Evolutionary conservation across 169 alveolate species (phyloP).

Genomic region (Eimeria nieschulzi): DNA sequence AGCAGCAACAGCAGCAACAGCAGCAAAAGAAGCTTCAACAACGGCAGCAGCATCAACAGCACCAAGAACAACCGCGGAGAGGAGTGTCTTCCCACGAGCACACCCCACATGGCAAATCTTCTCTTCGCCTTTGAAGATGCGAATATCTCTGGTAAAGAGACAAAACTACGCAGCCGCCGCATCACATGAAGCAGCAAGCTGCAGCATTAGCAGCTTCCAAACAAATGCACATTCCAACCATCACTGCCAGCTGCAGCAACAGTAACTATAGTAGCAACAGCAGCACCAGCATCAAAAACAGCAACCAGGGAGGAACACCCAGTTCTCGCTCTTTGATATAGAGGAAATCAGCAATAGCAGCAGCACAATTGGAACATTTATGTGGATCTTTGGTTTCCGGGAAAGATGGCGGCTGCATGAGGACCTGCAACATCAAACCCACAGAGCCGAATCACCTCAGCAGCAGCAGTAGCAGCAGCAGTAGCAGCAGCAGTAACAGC

Average conservation of each 20-base stretch:
- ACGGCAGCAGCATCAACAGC: not conserved
- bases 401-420: not conserved
- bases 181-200: constrained; percentile 3
- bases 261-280: not conserved
- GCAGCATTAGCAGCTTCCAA: constrained; percentile 9
- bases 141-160: not conserved
- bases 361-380: not conserved
- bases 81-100: not conserved
- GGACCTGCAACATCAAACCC: not conserved
- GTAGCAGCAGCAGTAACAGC: not conserved
- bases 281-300: not conserved
- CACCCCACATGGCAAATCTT: constrained; percentile 9
- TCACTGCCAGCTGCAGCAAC: not conserved
- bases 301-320: not conserved
- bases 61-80: not conserved
- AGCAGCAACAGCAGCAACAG: constrained; percentile 1
- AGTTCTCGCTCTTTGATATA: too few species aligned
- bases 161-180: not conserved
- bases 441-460: not conserved
- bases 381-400: not conserved
- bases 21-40: not conserved
- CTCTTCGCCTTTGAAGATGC: not conserved
- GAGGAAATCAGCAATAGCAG: too few species aligned
- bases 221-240: not conserved
- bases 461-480: not conserved